Conservation (phyloP, 148 eudicot species). For the Agrostemma githago region DNA sequence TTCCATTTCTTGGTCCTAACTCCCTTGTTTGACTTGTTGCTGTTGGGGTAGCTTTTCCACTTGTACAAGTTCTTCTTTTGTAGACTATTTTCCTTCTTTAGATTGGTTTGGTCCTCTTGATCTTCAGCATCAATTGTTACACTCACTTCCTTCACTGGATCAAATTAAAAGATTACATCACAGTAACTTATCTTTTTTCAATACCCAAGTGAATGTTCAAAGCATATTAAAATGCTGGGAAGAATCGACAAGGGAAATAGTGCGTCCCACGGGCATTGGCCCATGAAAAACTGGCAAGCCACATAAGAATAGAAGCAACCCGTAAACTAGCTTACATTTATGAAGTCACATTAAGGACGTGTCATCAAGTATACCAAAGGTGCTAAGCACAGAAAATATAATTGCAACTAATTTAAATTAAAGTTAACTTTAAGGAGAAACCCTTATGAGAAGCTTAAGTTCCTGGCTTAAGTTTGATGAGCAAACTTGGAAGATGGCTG, state of each 20-base stretch:
- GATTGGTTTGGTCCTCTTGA: slow-evolving; percentile 28
- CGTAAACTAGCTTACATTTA: neutral
- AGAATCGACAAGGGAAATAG: neutral
- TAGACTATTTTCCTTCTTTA: slow-evolving; percentile 35
- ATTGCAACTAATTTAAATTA: neutral
- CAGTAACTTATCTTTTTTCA: neutral
- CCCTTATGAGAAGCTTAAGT: neutral
- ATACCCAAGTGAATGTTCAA: neutral
- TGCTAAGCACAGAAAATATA: neutral
- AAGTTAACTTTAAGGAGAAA: neutral
- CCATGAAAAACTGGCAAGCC: neutral
- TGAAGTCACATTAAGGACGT: neutral
- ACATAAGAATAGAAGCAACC: neutral
- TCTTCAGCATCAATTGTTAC: slow-evolving; percentile 53
- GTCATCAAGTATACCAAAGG: neutral
- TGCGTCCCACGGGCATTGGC: neutral
- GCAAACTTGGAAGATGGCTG: neutral
- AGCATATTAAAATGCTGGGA: neutral
- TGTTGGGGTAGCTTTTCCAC: slow-evolving; percentile 77
- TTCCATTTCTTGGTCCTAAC: slow-evolving; percentile 68
- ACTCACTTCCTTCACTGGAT: slow-evolving; percentile 47
- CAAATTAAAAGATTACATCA: neutral
- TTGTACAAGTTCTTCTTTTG: slow-evolving; percentile 51
- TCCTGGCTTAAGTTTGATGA: neutral
- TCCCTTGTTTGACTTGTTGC: slow-evolving; percentile 47